Conservation (phyloP, 2,329 filamentous ascomycete species). For the Neonectria magnoliae region DNA sequence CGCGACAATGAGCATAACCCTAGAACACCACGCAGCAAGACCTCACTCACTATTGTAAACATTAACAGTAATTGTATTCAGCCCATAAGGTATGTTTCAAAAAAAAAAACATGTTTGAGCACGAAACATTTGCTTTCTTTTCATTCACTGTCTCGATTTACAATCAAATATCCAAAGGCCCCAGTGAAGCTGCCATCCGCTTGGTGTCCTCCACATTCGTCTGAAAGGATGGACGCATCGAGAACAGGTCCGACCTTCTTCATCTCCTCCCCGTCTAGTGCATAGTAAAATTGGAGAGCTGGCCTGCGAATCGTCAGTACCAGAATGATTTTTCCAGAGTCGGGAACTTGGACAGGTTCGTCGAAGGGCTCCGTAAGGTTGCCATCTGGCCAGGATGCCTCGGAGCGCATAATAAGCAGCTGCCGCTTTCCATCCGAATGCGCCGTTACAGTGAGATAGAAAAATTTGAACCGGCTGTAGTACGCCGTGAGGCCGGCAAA, state of each 20-base stretch:
- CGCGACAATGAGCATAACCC: too few relatives aligned
- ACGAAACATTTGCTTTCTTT: too few relatives aligned
- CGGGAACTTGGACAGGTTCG: slow-evolving; percentile 59
- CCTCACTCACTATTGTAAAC: too few relatives aligned
- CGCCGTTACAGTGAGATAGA: slow-evolving; percentile 69
- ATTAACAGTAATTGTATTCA: too few relatives aligned
- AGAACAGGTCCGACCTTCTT: slow-evolving; percentile 64
- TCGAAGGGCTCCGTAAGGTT: slow-evolving; percentile 55
- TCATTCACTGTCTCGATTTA: too few relatives aligned
- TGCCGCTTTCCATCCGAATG: slow-evolving; percentile 65
- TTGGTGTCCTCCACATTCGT: slow-evolving; percentile 71
- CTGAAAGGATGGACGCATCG: slow-evolving; percentile 68
- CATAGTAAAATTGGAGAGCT: slow-evolving; percentile 66
- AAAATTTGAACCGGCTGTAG: slow-evolving; percentile 73
- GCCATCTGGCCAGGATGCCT: slow-evolving; percentile 65
- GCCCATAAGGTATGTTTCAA: too few relatives aligned
- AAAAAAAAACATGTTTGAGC: too few relatives aligned
- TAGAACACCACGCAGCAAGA: too few relatives aligned
- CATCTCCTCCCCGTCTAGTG: slow-evolving; percentile 56
- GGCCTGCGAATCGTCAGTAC: slow-evolving; percentile 61
- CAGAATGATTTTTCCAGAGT: slow-evolving; percentile 63
- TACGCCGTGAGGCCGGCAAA: slow-evolving; percentile 70
- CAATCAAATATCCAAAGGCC: slow-evolving; percentile 51
- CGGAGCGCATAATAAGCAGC: slow-evolving; percentile 65
- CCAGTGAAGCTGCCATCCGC: slow-evolving; percentile 71